phyloP scores from a whole-genome alignment of 805 yeast genomes.

The Candida maesae region DNA sequence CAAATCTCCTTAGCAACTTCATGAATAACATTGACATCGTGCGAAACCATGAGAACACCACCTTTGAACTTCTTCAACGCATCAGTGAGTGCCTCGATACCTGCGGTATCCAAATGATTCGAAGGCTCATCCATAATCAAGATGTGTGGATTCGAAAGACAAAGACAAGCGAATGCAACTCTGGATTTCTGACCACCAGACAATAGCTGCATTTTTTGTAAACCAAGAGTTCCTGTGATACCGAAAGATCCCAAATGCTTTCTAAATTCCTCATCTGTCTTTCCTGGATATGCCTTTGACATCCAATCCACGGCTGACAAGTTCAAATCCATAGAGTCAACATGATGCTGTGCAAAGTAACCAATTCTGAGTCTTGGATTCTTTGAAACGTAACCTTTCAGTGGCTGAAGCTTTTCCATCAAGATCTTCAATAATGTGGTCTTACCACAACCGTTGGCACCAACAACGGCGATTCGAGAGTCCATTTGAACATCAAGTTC shows the following conservation, averaged over 20 bases:
- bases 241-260: constrained; percentile 96
- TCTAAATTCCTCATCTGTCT: constrained; percentile 93
- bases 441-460: constrained; percentile 99
- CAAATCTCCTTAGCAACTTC: constrained; percentile 90
- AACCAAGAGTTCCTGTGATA: constrained; percentile 88
- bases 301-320: constrained; percentile 92
- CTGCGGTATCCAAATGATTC: constrained; percentile 96
- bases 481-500: constrained; percentile 90
- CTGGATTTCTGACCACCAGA: constrained; percentile 99
- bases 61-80: constrained; percentile 88
- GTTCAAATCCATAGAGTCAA: constrained; percentile 90
- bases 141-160: constrained; percentile 86
- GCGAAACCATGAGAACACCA: constrained; percentile 96
- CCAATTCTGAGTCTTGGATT: constrained; percentile 90
- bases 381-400: constrained; percentile 71
- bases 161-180: constrained; percentile 95
- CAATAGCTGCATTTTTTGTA: constrained; percentile 82
- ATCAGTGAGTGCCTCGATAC: constrained; percentile 91
- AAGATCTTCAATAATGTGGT: constrained; percentile 87
- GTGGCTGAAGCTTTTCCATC: constrained; percentile 72
- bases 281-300: constrained; percentile 86
- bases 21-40: constrained; percentile 89
- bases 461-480: constrained; percentile 93
- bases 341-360: constrained; percentile 97
- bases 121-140: constrained; percentile 96